Base-by-base conservation (phyloP, 179 eudicot genomes). In the Beta corolliflora region DNA sequence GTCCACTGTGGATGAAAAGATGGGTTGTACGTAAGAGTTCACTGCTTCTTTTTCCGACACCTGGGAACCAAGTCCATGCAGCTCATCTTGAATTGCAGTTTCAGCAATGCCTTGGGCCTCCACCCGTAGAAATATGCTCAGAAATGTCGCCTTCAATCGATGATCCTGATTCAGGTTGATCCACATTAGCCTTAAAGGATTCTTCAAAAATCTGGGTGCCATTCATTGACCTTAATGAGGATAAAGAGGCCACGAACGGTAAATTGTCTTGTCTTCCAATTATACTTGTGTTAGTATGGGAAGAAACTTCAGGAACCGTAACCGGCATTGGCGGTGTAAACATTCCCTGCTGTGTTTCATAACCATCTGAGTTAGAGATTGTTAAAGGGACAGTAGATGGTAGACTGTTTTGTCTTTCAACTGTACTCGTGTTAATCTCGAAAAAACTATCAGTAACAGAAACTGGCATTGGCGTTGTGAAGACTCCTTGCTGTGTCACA, bases 301-400 rank as follows among this genome's bases (percentile, higher is more conserved):
- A 61, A 79, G 54, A 79, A 54, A 79, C 80, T 79, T 79, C 81
- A 79, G 74, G 71, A 68, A 63, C 81, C 7, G 0, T 5, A 48
- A 48, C 52, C 7, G 73, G 71, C 77, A 76, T 61, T 73, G 87
- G 85, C 60, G 65, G 29, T 21, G 81, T 15, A 31, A 65, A 53
- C 46, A 80, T 80, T 76, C 78, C 82, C 56, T 77, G 86, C 80
- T 83, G 87, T 18, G 69, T 74, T 41, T 29, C 56, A 82, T 77
- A 73, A 54, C 74, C 84, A 83, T 76, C 61, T 69, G 76, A 68
- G 25, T 79, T 36, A 3, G 41, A 36, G 41, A 36, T 36, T 36
- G 41, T 36, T 16, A 74, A 71, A 61, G 86, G 77, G 55, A 36
- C 18, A 15, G 19, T n/a, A 46, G 77, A 61, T 44, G 65, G 81